Conservation (phyloP, 768 basidiomycete species). For the Suillus fuscotomentosus region DNA sequence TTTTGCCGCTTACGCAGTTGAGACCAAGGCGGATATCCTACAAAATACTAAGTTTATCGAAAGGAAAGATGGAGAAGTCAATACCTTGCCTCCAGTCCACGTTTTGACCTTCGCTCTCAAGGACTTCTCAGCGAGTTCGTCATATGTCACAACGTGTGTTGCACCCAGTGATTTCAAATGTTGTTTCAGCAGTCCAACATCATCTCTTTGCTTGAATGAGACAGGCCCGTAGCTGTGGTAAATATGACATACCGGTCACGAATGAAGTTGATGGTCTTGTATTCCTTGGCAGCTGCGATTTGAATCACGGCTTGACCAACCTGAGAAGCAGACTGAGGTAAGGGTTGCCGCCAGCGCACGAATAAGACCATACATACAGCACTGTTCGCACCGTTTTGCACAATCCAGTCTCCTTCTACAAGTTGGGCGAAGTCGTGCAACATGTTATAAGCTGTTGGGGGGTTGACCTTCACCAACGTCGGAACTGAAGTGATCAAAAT, state of each 20-base stretch:
- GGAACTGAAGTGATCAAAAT: neutral
- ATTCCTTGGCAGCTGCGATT: slow-evolving; percentile 66
- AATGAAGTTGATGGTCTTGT: slow-evolving; percentile 82
- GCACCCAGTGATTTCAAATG: slow-evolving; percentile 65
- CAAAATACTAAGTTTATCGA: slow-evolving; percentile 9
- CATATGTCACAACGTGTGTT: slow-evolving; percentile 75
- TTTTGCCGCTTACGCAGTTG: slow-evolving; percentile 64
- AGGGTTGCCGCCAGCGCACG: neutral
- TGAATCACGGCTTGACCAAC: slow-evolving; percentile 87
- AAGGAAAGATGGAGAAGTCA: slow-evolving; percentile 8
- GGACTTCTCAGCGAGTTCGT: slow-evolving; percentile 61
- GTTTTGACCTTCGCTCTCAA: slow-evolving; percentile 54
- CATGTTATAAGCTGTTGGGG: slow-evolving; percentile 83
- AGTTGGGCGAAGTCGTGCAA: slow-evolving; percentile 67
- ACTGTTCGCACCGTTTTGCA: slow-evolving; percentile 87
- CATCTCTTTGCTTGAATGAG: slow-evolving; percentile 38
- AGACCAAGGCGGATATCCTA: slow-evolving; percentile 47
- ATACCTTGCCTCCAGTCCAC: slow-evolving; percentile 65
- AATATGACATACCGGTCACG: slow-evolving; percentile 55
- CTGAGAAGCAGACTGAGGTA: slow-evolving; percentile 31
- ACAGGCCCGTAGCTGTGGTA: slow-evolving; percentile 2
- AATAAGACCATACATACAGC: slow-evolving; percentile 56
- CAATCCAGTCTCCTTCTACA: slow-evolving; percentile 69
- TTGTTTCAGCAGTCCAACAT: slow-evolving; percentile 47
- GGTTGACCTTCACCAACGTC: slow-evolving; percentile 58